These are phyloP conservation scores for Zymoseptoria tritici DNA, from an alignment of 2,329 filamentous ascomycete genomes.

Conservation along the genomic window DNA sequence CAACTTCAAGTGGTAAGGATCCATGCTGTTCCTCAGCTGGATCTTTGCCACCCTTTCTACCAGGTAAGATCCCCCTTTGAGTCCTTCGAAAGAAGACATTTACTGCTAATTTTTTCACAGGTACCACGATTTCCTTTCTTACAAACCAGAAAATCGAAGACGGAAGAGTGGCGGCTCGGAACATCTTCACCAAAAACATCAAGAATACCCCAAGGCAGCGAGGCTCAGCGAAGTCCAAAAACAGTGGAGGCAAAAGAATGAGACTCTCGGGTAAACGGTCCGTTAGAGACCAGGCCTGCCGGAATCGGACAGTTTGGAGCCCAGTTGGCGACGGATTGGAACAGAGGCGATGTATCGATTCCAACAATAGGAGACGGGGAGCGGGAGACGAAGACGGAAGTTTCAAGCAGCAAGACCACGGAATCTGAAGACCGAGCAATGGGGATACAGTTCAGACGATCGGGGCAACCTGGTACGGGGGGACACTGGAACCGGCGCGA, in stretches of 20 bases:
- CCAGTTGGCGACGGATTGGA: too few species aligned
- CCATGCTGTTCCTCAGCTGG: neutral
- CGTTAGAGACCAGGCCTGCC: neutral
- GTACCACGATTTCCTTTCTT: neutral
- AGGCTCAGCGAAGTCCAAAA: neutral
- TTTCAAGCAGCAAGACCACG: too few species aligned
- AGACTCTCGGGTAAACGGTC: neutral
- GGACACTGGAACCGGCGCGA: neutral
- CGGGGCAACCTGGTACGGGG: neutral
- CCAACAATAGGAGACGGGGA: too few species aligned
- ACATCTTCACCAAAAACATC: neutral
- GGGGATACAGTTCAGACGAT: neutral
- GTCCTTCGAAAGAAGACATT: neutral
- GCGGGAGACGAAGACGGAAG: too few species aligned
- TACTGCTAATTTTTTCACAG: neutral
- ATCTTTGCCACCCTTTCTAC: neutral
- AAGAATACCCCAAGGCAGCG: neutral
- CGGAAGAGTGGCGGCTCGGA: neutral
- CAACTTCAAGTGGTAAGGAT: too few species aligned
- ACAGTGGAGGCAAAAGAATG: slow-evolving; percentile 1
- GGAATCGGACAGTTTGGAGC: too few species aligned
- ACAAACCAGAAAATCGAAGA: neutral
- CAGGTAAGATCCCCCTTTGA: neutral
- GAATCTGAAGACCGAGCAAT: too few species aligned
- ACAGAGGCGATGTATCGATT: too few species aligned